Evolutionary conservation across 2,329 filamentous ascomycete genomes (phyloP).

Genomic region (Grosmannia clavigera): DNA sequence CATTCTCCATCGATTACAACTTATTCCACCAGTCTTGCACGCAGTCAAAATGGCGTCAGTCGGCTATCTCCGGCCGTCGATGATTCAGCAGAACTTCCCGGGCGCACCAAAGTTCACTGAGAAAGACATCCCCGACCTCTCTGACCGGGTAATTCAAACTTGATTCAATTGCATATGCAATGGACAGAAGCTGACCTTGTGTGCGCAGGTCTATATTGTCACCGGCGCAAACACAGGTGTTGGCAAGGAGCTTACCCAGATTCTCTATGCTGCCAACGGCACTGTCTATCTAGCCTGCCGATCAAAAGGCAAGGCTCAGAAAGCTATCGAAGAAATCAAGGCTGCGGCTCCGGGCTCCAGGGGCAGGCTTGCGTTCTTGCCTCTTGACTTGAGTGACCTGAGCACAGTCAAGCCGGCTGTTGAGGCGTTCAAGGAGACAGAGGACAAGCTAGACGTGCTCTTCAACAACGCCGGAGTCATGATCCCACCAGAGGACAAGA

Average conservation of each 20-base stretch:
- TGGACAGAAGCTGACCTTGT: neutral
- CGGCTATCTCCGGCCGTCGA: neutral
- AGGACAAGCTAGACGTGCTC: constrained; percentile 21
- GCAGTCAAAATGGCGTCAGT: neutral
- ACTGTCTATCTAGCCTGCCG: constrained; percentile 40
- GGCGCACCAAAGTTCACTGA: neutral
- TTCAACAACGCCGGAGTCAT: constrained; percentile 27
- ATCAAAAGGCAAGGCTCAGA: constrained; percentile 21
- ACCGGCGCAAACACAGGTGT: constrained; percentile 26
- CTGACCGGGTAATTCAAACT: neutral
- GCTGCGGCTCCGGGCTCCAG: constrained; percentile 16
- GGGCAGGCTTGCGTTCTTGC: constrained; percentile 25
- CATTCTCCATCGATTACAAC: neutral
- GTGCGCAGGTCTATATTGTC: constrained; percentile 25
- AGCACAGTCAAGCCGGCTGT: constrained; percentile 17
- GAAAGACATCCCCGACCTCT: neutral
- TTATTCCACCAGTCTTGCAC: neutral
- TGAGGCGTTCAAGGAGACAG: constrained; percentile 17
- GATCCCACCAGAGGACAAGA: constrained; percentile 16
- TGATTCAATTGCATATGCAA: neutral
- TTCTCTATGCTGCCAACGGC: constrained; percentile 36
- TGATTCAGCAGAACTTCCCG: neutral
- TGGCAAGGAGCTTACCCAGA: constrained; percentile 33
- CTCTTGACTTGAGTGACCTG: constrained; percentile 25
- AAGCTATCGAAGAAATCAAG: constrained; percentile 28